Conservation (phyloP, 2,329 filamentous ascomycete genomes). For the Penicillium sumatraense region DNA sequence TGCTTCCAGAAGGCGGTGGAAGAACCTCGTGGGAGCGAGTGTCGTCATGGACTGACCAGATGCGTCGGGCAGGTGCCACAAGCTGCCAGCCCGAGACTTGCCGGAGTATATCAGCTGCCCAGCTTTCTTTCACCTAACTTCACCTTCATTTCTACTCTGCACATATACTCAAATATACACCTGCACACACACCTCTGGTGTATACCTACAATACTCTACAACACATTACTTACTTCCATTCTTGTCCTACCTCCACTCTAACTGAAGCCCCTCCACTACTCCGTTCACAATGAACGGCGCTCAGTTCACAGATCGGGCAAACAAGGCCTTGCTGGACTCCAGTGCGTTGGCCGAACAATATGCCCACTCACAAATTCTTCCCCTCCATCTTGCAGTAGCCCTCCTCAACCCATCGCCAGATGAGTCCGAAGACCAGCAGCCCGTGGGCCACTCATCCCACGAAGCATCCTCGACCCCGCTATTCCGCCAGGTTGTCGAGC, state of each 20-base stretch:
- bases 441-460: conserved; percentile 66
- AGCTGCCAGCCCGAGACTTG: conserved; percentile 19
- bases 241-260: neutral
- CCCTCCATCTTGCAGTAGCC: conserved; percentile 78
- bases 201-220: neutral
- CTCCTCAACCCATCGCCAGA: conserved; percentile 52
- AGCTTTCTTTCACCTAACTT: neutral
- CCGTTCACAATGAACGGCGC: conserved; percentile 49
- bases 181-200: neutral
- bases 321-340: conserved; percentile 86
- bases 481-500: conserved; percentile 92
- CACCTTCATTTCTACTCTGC: neutral
- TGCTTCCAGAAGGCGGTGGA: conserved; percentile 45
- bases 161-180: conserved; percentile 6
- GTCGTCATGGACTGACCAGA: conserved; percentile 31
- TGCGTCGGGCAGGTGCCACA: conserved; percentile 16
- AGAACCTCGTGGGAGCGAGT: conserved; percentile 21
- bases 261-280: conserved; percentile 8
- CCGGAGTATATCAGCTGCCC: conserved; percentile 19
- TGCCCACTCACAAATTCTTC: conserved; percentile 85
- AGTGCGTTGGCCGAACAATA: conserved; percentile 88
- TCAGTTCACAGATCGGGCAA: conserved; percentile 88
- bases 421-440: conserved; percentile 79
- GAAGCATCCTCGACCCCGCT: conserved; percentile 70
- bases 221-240: neutral